phyloP scores from a whole-genome alignment of 2,329 filamentous ascomycete genomes.

The Arthrobotrys megalospora region DNA sequence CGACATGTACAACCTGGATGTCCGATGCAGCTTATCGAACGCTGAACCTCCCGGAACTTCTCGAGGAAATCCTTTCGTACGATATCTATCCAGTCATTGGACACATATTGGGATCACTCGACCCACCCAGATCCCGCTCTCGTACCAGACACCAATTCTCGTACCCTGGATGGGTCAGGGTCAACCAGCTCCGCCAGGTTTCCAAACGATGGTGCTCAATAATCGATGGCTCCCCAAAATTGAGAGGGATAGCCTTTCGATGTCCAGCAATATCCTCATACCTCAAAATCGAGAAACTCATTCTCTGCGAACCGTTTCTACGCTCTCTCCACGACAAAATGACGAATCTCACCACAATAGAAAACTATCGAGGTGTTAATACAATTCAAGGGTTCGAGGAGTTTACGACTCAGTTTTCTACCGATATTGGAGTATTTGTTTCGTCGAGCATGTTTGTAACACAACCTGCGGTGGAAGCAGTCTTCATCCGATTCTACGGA shows the following conservation, averaged over 20 bases:
- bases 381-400: not conserved
- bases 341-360: not conserved
- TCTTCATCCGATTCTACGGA: not conserved
- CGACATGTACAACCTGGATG: no score
- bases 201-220: constrained; percentile 7
- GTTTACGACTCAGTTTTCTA: not conserved
- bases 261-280: not conserved
- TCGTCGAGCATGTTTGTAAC: not conserved
- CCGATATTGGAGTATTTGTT: not conserved
- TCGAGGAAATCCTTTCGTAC: constrained; percentile 4
- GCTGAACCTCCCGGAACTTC: constrained; percentile 5
- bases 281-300: not conserved
- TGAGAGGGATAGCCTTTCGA: not conserved
- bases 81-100: not conserved
- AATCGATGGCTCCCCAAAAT: not conserved
- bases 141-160: no score
- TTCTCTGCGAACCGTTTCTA: not conserved
- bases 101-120: not conserved
- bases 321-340: not conserved
- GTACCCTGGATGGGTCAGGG: not conserved
- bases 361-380: not conserved
- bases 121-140: not conserved
- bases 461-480: not conserved
- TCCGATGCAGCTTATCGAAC: not conserved
- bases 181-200: not conserved